These are phyloP conservation scores for Aspergillus baeticus DNA, from an alignment of 495 filamentous ascomycete genomes.

Conservation along the genomic window DNA sequence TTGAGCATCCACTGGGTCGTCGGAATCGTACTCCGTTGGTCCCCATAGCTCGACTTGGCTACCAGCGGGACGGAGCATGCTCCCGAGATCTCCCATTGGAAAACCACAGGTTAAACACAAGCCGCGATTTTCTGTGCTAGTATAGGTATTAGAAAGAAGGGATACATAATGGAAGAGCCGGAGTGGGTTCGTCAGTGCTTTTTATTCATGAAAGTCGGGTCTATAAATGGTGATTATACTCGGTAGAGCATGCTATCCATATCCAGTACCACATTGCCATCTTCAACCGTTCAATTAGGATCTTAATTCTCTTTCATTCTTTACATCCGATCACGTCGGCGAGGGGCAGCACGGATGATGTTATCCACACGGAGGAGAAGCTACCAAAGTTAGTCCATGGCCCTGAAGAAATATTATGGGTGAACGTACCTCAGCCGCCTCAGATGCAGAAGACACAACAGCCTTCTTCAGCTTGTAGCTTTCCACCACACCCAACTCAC, in stretches of 20 bases:
- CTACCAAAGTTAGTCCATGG: constrained; percentile 32
- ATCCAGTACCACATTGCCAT: constrained; percentile 6
- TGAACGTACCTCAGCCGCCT: constrained; percentile 85
- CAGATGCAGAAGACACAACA: constrained; percentile 90
- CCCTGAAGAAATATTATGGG: neutral
- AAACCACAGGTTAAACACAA: too few species aligned
- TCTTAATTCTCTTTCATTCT: constrained; percentile 2
- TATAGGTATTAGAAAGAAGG: too few species aligned
- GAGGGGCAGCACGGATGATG: constrained; percentile 77
- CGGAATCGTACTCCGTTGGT: too few species aligned
- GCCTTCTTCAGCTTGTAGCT: constrained; percentile 98
- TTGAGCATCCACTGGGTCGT: too few species aligned
- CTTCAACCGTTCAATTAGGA: constrained; percentile 1
- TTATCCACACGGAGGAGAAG: constrained; percentile 82
- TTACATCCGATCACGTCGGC: constrained; percentile 73
- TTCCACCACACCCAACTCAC: constrained; percentile 94
- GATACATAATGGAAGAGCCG: neutral
- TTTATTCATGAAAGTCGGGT: constrained; percentile 20
- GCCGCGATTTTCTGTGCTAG: too few species aligned
- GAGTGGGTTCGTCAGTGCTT: constrained; percentile 16
- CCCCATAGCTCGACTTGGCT: too few species aligned
- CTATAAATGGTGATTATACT: constrained; percentile 24
- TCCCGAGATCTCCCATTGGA: too few species aligned
- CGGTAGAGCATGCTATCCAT: constrained; percentile 16
- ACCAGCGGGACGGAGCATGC: too few species aligned